These are phyloP conservation scores for Penicillium sp. DNA, from an alignment of 2,329 filamentous ascomycete species.

Conservation along the genomic window DNA sequence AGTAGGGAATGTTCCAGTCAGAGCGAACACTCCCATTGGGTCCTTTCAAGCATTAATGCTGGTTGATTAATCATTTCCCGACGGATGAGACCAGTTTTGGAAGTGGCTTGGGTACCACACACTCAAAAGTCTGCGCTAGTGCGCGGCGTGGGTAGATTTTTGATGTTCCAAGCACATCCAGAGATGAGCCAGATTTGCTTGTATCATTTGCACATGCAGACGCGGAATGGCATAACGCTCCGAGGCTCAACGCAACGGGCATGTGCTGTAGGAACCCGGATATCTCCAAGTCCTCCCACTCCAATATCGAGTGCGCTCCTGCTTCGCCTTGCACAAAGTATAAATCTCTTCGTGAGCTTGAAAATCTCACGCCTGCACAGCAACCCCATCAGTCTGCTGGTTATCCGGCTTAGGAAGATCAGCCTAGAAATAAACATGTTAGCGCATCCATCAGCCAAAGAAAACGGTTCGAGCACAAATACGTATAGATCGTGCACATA, in stretches of 20 bases:
- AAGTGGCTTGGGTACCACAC: neutral
- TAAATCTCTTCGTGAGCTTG: too few relatives aligned
- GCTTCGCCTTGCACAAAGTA: neutral
- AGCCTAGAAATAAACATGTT: constrained; percentile 37
- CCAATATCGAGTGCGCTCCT: too few relatives aligned
- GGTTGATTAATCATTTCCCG: neutral
- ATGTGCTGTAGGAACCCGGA: neutral
- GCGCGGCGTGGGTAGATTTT: neutral
- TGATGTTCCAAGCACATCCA: too few relatives aligned
- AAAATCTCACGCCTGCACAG: constrained; percentile 38
- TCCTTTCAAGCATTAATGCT: neutral
- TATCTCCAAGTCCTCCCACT: too few relatives aligned
- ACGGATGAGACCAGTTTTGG: neutral
- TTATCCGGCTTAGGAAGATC: constrained; percentile 53
- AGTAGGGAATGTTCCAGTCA: neutral
- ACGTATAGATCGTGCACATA: constrained; percentile 44
- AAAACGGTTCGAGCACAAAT: neutral
- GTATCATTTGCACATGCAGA: neutral
- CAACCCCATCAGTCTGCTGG: constrained; percentile 31
- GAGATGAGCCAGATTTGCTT: neutral
- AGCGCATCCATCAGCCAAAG: neutral
- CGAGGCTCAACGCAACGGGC: neutral
- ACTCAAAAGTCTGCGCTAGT: neutral
- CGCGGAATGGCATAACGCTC: neutral
- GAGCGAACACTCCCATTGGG: neutral